Conservation (phyloP, 2,329 filamentous ascomycete genomes). For the Penicillium concentricum region DNA sequence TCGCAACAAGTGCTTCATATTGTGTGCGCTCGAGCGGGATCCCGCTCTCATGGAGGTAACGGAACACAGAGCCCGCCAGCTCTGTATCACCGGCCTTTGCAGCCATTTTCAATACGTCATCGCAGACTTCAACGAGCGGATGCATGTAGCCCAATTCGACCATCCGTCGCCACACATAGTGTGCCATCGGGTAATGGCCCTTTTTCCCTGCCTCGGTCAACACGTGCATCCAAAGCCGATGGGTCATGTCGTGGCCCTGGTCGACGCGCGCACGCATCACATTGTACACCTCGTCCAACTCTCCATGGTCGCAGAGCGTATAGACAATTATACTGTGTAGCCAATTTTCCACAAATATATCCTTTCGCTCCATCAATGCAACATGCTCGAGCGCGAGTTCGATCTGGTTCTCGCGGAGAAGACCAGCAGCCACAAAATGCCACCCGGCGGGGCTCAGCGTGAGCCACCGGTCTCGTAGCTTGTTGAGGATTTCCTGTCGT, state of each 20-base stretch:
- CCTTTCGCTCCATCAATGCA: slow-evolving; percentile 62
- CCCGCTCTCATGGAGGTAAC: slow-evolving; percentile 59
- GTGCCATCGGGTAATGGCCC: slow-evolving; percentile 62
- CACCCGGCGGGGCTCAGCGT: slow-evolving; percentile 60
- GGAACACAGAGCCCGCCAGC: slow-evolving; percentile 70
- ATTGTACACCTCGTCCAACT: slow-evolving; percentile 73
- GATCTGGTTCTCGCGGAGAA: slow-evolving; percentile 77
- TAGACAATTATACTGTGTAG: slow-evolving; percentile 76
- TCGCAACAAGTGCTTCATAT: slow-evolving; percentile 75
- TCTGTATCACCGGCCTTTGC: slow-evolving; percentile 65
- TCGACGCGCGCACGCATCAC: slow-evolving; percentile 62
- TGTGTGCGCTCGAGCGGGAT: slow-evolving; percentile 62
- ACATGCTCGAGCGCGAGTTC: slow-evolving; percentile 74
- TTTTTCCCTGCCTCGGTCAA: slow-evolving; percentile 71
- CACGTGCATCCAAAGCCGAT: slow-evolving; percentile 65
- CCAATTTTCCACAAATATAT: slow-evolving; percentile 64
- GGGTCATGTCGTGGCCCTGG: slow-evolving; percentile 49
- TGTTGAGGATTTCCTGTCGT: slow-evolving; percentile 67
- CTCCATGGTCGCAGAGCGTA: slow-evolving; percentile 67
- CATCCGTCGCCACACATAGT: slow-evolving; percentile 68
- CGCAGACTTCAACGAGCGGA: slow-evolving; percentile 63
- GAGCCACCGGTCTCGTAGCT: slow-evolving; percentile 67
- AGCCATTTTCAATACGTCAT: slow-evolving; percentile 70
- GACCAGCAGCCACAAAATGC: slow-evolving; percentile 67
- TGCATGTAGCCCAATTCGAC: slow-evolving; percentile 61